Evolutionary conservation across 1,284 basidiomycete species (phyloP).

Genomic region (Ganoderma lingzhi): DNA sequence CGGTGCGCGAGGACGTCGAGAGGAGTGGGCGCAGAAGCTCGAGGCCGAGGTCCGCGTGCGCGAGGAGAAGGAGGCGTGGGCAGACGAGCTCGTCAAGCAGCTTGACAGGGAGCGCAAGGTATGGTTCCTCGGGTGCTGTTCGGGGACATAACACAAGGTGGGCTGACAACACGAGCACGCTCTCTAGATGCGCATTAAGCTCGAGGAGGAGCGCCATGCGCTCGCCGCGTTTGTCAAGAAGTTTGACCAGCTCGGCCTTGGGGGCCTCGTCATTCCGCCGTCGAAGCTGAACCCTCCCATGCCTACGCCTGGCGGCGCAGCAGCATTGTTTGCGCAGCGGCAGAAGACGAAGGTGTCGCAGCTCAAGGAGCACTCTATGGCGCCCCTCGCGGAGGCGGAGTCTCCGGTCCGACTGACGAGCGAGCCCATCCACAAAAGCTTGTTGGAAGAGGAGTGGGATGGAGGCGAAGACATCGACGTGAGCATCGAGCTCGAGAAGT

Average conservation of each 20-base stretch:
- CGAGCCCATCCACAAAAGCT: slow-evolving; percentile 56
- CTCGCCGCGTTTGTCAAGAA: slow-evolving; percentile 79
- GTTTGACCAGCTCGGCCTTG: slow-evolving; percentile 70
- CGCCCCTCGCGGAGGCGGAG: slow-evolving; percentile 41
- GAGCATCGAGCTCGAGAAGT: slow-evolving; percentile 56
- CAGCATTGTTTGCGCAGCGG: slow-evolving; percentile 56
- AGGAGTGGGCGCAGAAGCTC: slow-evolving; percentile 76
- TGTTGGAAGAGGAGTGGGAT: slow-evolving; percentile 67
- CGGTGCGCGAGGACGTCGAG: slow-evolving; percentile 84
- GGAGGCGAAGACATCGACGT: slow-evolving; percentile 43
- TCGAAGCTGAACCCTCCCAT: slow-evolving; percentile 52
- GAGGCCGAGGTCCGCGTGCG: slow-evolving; percentile 64
- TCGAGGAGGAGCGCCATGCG: slow-evolving; percentile 79
- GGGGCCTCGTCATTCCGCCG: slow-evolving; percentile 51
- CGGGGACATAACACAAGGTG: background rate
- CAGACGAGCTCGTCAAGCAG: slow-evolving; percentile 71
- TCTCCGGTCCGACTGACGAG: slow-evolving; percentile 57
- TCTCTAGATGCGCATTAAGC: slow-evolving; percentile 54
- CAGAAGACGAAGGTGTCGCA: slow-evolving; percentile 44
- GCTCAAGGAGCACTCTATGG: slow-evolving; percentile 39
- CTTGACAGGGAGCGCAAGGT: slow-evolving; percentile 80
- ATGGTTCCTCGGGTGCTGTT: slow-evolving; percentile 27
- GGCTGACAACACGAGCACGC: background rate
- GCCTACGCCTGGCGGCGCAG: slow-evolving; percentile 59
- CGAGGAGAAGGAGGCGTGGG: slow-evolving; percentile 77